Conservation (phyloP, 2,329 filamentous ascomycete species). For the Colletotrichum trifolii region DNA sequence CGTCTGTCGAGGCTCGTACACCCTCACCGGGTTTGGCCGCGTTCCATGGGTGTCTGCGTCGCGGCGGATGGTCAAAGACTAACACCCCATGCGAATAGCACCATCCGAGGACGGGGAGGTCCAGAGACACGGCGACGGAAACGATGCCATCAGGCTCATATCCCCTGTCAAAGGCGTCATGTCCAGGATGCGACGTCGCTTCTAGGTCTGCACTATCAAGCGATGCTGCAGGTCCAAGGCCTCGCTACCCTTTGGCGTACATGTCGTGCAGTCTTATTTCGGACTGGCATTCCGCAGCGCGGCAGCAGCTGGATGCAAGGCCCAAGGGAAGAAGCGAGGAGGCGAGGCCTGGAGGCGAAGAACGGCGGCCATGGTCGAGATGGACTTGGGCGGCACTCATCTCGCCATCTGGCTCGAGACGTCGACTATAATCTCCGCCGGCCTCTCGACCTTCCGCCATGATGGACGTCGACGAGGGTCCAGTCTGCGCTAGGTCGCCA, state of each 20-base stretch:
- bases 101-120: neutral
- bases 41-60: neutral
- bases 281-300: conserved; percentile 3
- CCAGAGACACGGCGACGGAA: neutral
- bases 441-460: neutral
- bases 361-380: neutral
- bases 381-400: neutral
- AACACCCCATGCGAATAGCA: conserved; percentile 3
- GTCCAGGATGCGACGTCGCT: neutral
- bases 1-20: too few species aligned
- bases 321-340: conserved; percentile 8
- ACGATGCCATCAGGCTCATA: conserved; percentile 15
- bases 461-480: conserved; percentile 2
- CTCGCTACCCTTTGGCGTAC: conserved; percentile 13
- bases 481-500: conserved; percentile 13
- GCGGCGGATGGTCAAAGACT: neutral
- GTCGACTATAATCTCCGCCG: conserved; percentile 6
- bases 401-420: conserved; percentile 6
- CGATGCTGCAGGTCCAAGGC: conserved; percentile 1
- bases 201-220: neutral
- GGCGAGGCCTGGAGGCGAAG: conserved; percentile 3
- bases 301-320: conserved; percentile 7
- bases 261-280: conserved; percentile 7
- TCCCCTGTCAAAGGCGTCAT: conserved; percentile 23
- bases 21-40: neutral